Conservation (phyloP, 495 filamentous ascomycete genomes). For the Hypoxylon fuscum region DNA sequence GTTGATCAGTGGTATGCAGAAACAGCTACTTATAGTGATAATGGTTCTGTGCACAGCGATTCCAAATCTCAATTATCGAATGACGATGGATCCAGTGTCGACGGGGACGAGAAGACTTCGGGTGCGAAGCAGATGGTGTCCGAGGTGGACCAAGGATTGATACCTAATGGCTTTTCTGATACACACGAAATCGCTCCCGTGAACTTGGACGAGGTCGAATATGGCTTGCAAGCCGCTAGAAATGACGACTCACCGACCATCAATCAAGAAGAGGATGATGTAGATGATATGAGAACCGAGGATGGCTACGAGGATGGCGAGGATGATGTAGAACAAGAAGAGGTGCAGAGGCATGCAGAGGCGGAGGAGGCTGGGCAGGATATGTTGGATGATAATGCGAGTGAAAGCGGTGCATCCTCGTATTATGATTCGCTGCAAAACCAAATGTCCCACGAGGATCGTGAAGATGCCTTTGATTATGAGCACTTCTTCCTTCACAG, state of each 20-base stretch:
- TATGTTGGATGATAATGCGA: slow-evolving; percentile 46
- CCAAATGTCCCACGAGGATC: slow-evolving; percentile 82
- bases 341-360: slow-evolving; percentile 1
- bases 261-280: slow-evolving; percentile 37
- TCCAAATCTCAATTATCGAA: slow-evolving; percentile 46
- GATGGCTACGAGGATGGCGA: slow-evolving; percentile 40
- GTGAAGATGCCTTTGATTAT: slow-evolving; percentile 97
- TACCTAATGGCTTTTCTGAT: slow-evolving; percentile 26
- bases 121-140: slow-evolving; percentile 10
- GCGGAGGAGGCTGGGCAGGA: slow-evolving; percentile 37
- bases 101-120: slow-evolving; percentile 26
- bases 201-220: neutral
- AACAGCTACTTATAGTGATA: slow-evolving; percentile 44
- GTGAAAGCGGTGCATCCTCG: slow-evolving; percentile 62
- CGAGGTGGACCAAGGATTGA: slow-evolving; percentile 24
- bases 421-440: slow-evolving; percentile 65
- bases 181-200: slow-evolving; percentile 11
- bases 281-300: slow-evolving; percentile 51
- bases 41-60: slow-evolving; percentile 23
- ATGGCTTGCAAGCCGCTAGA: slow-evolving; percentile 6
- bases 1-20: slow-evolving; percentile 76
- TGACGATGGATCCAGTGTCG: slow-evolving; percentile 46
- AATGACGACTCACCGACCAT: neutral
- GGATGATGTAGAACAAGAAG: slow-evolving; percentile 19
- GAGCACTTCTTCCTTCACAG: slow-evolving; percentile 94